These are phyloP conservation scores for Akebia trifoliata DNA, from an alignment of 164 flowering plant genomes.

Conservation along the genomic window DNA sequence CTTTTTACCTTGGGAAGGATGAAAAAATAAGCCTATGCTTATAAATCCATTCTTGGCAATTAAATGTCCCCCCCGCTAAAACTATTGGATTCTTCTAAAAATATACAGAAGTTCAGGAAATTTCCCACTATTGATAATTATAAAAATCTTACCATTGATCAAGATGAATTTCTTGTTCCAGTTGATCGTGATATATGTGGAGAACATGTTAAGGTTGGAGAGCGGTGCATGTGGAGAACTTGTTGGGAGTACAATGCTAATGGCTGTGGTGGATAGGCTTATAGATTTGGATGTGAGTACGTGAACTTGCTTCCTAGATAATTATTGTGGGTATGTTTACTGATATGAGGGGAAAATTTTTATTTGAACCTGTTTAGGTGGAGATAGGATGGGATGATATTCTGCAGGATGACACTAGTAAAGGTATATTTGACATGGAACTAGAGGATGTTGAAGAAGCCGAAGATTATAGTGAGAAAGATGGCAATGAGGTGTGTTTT, in stretches of 20 bases:
- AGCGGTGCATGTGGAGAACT: constrained; percentile 59
- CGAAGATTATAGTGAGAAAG: constrained; percentile 29
- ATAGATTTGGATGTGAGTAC: constrained; percentile 83
- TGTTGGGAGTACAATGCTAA: constrained; percentile 51
- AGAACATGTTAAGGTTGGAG: constrained; percentile 85
- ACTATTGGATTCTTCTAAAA: too few species aligned
- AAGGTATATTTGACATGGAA: constrained; percentile 87
- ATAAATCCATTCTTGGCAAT: too few species aligned
- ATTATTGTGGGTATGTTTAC: too few species aligned
- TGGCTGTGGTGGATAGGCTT: constrained; percentile 56
- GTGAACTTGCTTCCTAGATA: background rate
- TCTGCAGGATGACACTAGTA: constrained; percentile 52
- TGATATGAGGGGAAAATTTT: background rate
- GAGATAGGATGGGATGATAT: constrained; percentile 81
- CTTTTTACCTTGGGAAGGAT: too few species aligned
- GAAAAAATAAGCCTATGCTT: too few species aligned
- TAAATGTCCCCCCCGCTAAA: too few species aligned
- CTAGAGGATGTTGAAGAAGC: constrained; percentile 56
- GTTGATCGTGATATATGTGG: constrained; percentile 56
- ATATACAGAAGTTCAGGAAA: too few species aligned
- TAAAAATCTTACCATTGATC: too few species aligned
- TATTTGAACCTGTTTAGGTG: constrained; percentile 38
- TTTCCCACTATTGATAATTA: too few species aligned
- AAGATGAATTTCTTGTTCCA: constrained; percentile 20
- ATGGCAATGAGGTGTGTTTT: constrained; percentile 43